These are phyloP conservation scores for Ophiostoma tasmaniense DNA, from an alignment of 2,329 filamentous ascomycete genomes.

Conservation along the genomic window DNA sequence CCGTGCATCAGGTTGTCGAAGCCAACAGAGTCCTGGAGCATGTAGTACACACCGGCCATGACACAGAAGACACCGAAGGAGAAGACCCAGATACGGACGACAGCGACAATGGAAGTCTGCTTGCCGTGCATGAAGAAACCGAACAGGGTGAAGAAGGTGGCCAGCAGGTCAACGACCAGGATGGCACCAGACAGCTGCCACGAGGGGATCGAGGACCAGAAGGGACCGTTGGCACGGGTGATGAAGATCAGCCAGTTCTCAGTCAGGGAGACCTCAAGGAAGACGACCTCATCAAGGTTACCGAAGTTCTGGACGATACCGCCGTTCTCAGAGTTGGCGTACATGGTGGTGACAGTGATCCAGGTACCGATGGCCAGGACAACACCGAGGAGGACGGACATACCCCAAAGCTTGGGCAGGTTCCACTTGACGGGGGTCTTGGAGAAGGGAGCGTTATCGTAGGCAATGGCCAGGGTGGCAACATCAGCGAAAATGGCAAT, in stretches of 20 bases:
- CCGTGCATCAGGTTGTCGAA: conserved; percentile 94
- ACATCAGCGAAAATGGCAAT: conserved; percentile 93
- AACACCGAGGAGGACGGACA: conserved; percentile 75
- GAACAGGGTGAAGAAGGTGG: conserved; percentile 78
- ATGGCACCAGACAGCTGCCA: conserved; percentile 77
- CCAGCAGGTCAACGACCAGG: conserved; percentile 70
- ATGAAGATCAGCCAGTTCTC: conserved; percentile 98
- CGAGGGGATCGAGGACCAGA: conserved; percentile 83
- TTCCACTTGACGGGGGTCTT: conserved; percentile 91
- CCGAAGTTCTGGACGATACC: conserved; percentile 89
- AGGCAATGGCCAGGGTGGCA: conserved; percentile 83
- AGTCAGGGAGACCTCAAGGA: conserved; percentile 82
- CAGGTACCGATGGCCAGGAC: conserved; percentile 77
- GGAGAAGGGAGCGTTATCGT: conserved; percentile 85
- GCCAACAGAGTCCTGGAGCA: conserved; percentile 69
- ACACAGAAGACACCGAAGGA: conserved; percentile 82
- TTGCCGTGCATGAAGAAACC: conserved; percentile 66
- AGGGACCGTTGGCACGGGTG: conserved; percentile 83
- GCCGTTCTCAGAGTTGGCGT: conserved; percentile 56
- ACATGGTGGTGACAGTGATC: conserved; percentile 84
- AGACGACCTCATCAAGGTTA: conserved; percentile 71
- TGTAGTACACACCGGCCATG: conserved; percentile 63
- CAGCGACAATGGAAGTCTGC: conserved; percentile 64
- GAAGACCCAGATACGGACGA: conserved; percentile 86
- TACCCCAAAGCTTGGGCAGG: conserved; percentile 86